Evolutionary conservation across 192 early-diverging fungal genomes (phyloP).

Genomic region (Mycoemilia scoparia): DNA sequence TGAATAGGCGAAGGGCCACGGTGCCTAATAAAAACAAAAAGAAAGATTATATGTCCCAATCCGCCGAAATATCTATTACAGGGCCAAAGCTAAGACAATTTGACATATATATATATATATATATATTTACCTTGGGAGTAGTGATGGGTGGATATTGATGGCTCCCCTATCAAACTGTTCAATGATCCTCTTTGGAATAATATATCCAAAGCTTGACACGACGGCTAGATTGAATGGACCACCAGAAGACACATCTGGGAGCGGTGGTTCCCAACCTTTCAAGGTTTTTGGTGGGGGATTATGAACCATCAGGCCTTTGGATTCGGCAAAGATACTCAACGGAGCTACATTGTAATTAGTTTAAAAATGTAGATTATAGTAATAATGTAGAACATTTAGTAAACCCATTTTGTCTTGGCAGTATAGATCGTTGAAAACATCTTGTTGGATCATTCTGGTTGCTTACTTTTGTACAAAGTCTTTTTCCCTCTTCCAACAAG

Average conservation of each 20-base stretch:
- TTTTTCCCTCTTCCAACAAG: neutral
- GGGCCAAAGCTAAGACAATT: neutral
- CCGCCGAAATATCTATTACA: neutral
- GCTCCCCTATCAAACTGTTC: conserved; percentile 41
- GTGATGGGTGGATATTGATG: conserved; percentile 86
- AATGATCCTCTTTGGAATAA: conserved; percentile 60
- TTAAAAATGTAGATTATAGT: no score
- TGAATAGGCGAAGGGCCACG: conserved; percentile 88
- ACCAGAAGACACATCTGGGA: neutral
- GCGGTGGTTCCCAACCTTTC: neutral
- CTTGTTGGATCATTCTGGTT: no score
- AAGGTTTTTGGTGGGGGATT: neutral
- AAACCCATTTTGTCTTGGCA: no score
- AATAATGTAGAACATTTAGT: no score
- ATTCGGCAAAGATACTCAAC: no score
- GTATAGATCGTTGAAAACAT: no score
- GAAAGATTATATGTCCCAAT: conserved; percentile 1
- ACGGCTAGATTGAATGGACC: conserved; percentile 60
- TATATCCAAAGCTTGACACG: conserved; percentile 89
- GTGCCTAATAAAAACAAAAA: no score
- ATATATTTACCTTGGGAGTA: conserved; percentile 81
- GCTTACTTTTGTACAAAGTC: no score
- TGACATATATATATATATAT: neutral
- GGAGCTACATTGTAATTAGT: no score
- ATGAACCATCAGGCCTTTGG: no score